Evolutionary conservation across 805 yeast species (phyloP).

Genomic region (Hanseniaspora lachancei): DNA sequence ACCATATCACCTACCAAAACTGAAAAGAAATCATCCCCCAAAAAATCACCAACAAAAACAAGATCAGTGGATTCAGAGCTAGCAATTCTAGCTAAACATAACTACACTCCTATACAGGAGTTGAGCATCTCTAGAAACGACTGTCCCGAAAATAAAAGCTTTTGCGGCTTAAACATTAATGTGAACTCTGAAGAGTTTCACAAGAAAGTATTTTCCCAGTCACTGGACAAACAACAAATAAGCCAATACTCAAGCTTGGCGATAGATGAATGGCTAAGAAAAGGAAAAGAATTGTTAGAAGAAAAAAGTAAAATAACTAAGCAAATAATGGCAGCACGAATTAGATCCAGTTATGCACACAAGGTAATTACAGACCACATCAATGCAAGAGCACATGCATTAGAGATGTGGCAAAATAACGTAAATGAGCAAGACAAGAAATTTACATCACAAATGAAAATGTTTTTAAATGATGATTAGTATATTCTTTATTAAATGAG

Average conservation of each 20-base stretch:
- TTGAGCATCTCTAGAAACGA: not conserved
- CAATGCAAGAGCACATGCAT: constrained; percentile 27
- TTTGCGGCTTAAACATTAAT: not conserved
- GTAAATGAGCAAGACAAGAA: not conserved
- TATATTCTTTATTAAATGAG: not conserved
- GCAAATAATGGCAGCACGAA: constrained; percentile 29
- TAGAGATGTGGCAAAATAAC: constrained; percentile 22
- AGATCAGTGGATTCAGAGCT: not conserved
- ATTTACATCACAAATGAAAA: not conserved
- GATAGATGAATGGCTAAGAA: constrained; percentile 29
- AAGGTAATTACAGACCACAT: constrained; percentile 29
- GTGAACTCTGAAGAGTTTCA: constrained; percentile 9
- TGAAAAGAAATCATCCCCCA: not conserved
- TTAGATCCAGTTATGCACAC: constrained; percentile 31
- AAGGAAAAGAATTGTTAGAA: constrained; percentile 26
- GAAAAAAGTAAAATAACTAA: constrained; percentile 28
- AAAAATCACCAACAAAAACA: not conserved
- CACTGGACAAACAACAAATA: constrained; percentile 17
- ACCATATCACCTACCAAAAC: too few species aligned
- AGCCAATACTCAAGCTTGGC: constrained; percentile 21
- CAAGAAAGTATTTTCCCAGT: constrained; percentile 17
- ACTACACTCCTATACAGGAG: not conserved
- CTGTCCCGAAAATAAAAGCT: not conserved
- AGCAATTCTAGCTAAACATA: not conserved
- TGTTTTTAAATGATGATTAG: not conserved